phyloP scores from a whole-genome alignment of 352 stramenopile species.

The Pythium grandisporangium region DNA sequence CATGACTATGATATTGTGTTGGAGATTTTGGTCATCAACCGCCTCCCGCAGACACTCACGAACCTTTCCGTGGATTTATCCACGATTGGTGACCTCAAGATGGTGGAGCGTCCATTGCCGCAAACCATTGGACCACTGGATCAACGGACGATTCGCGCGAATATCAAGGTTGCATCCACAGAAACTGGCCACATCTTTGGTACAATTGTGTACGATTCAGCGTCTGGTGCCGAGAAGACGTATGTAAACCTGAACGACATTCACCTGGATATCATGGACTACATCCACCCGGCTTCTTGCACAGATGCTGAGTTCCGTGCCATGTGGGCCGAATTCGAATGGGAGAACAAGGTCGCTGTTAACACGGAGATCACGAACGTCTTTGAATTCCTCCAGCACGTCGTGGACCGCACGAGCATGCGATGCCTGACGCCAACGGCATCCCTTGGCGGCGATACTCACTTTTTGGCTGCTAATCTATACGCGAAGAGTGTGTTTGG shows the following conservation, averaged over 20 bases:
- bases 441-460: slow-evolving; percentile 83
- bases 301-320: slow-evolving; percentile 96
- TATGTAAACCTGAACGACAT: slow-evolving; percentile 99
- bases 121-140: slow-evolving; percentile 98
- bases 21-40: slow-evolving; percentile 99
- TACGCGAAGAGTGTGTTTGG: slow-evolving; percentile 92
- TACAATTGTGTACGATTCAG: slow-evolving; percentile 99
- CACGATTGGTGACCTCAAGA: slow-evolving; percentile 99
- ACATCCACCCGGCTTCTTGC: slow-evolving; percentile 95
- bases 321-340: slow-evolving; percentile 99
- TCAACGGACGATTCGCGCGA: slow-evolving; percentile 94
- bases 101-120: slow-evolving; percentile 97
- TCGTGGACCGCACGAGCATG: slow-evolving; percentile 99
- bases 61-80: slow-evolving; percentile 98
- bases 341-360: slow-evolving; percentile 99
- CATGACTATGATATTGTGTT: slow-evolving; percentile 99
- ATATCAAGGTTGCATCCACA: slow-evolving; percentile 99
- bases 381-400: slow-evolving; percentile 97
- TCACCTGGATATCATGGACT: slow-evolving; percentile 99
- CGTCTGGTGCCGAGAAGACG: slow-evolving; percentile 93
- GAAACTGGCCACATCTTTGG: slow-evolving; percentile 99
- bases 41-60: slow-evolving; percentile 96
- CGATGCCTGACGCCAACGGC: slow-evolving; percentile 95
- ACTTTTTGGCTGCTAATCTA: slow-evolving; percentile 92
- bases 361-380: slow-evolving; percentile 97